Percentiles rank a stretch among this genome's conserved stretches.
Conservation (phyloP, 768 basidiomycete species). For the Chiua virens region DNA sequence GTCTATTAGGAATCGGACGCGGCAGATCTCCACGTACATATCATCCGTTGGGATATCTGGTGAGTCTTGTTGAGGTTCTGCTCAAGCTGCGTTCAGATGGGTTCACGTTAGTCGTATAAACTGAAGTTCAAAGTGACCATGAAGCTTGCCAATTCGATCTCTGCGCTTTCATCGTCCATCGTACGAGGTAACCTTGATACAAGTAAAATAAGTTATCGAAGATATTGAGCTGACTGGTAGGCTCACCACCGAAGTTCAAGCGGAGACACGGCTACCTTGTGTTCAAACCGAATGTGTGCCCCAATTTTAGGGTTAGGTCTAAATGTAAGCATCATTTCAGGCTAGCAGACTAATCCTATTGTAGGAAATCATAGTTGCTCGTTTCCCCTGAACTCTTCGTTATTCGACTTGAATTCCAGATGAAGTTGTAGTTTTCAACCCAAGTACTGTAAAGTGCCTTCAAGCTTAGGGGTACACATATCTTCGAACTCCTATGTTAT, state of each 20-base stretch:
- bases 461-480: no score
- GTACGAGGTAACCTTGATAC: background rate
- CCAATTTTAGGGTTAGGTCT: constrained; percentile 3
- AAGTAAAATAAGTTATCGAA: background rate
- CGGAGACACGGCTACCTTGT: no score
- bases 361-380: no score
- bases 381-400: no score
- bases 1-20: background rate
- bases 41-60: constrained; percentile 85
- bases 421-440: no score
- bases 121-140: background rate
- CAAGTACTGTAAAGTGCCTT: no score
- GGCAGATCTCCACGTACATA: constrained; percentile 47
- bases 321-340: no score
- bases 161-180: constrained; percentile 30
- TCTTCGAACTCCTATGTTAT: no score
- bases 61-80: constrained; percentile 86
- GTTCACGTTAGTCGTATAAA: background rate
- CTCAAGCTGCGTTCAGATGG: constrained; percentile 54
- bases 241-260: no score
- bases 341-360: no score
- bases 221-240: no score
- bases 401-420: no score
- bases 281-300: background rate
- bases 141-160: constrained; percentile 21